These are phyloP conservation scores for Pythium dissimile DNA, from an alignment of 352 stramenopile species.

Conservation along the genomic window DNA sequence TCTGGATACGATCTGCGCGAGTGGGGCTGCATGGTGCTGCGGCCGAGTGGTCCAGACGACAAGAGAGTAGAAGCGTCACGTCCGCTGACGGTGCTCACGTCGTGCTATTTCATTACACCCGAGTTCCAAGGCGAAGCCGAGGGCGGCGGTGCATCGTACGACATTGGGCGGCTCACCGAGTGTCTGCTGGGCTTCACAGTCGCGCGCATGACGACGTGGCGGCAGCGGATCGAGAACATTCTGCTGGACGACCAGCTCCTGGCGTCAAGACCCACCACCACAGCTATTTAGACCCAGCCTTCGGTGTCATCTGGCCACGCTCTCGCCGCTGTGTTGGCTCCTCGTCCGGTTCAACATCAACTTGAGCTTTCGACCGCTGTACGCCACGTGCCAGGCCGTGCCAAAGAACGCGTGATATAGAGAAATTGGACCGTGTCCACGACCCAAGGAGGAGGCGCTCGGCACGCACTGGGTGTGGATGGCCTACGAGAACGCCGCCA, in stretches of 20 bases:
- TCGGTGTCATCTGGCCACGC: too few species aligned
- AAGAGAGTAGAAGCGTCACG: background rate
- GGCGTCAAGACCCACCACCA: too few species aligned
- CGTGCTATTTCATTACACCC: slow-evolving; percentile 13
- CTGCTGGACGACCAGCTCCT: slow-evolving; percentile 6
- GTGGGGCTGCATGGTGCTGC: slow-evolving; percentile 27
- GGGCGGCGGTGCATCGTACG: background rate
- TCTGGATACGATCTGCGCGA: slow-evolving; percentile 2
- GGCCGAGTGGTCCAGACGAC: background rate
- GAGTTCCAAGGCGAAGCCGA: background rate
- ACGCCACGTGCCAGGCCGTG: too few species aligned
- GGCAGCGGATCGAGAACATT: slow-evolving; percentile 16
- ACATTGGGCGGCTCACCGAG: slow-evolving; percentile 12
- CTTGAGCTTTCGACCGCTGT: too few species aligned
- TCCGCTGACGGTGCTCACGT: background rate
- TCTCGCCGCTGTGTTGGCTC: too few species aligned
- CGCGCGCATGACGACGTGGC: slow-evolving; percentile 1
- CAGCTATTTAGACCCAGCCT: too few species aligned
- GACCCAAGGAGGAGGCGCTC: too few species aligned
- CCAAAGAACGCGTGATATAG: too few species aligned
- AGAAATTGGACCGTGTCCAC: too few species aligned
- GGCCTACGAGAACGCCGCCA: too few species aligned
- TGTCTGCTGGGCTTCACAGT: slow-evolving; percentile 1
- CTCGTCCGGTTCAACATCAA: too few species aligned
- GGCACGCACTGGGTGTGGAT: too few species aligned